Evolutionary conservation across 164 flowering plant genomes (phyloP), one percentile per base, ranked within the genome.

Genomic region (Annona cherimola): DNA sequence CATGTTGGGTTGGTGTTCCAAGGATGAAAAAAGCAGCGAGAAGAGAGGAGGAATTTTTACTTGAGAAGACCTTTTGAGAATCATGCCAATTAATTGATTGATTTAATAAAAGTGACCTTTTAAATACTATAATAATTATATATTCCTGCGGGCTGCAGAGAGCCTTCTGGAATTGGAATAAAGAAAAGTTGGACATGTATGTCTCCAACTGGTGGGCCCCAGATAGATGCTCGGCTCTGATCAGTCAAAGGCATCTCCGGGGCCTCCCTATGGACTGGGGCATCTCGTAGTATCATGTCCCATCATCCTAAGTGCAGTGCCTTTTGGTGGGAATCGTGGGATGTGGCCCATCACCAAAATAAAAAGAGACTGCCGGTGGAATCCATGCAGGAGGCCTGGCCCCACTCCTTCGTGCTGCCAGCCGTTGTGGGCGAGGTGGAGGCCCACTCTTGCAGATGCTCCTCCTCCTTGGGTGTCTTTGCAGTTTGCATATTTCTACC

Each of bases 131-230:
- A 2, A 8, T n/a, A 4, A n/a, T 19, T 39, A n/a, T 61, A n/a
- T 61, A 61, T 61, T 19, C 26, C 26, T 41, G 4, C 16, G 39
- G 42, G 40, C 41, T 14, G 18, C 19, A 39, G 45, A 9, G 19
- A 42, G n/a, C 67, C 40, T 64, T 64, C 43, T 64, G n/a, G 67
- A 64, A 64, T 14, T 3, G 20, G 67, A 64, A 64, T 64, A 50
- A 50, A 14, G 8, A 35, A 41, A 40, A 63, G 41, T 14, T 11
- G 63, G 63, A 61, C 19, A 26, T 9, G 40, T 39, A 40, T 9
- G 42, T 63, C 11, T 63, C 42, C 35, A 26, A 11, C 9, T 63
- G 67, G 4, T 40, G 45, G 45, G 67, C 44, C 67, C 67, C 67
- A 64, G n/a, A 12, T 39, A 40, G 67, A 64, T 64, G 67, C 67